Conservation (phyloP, 78 protist genomes). For the Creolimax fragrantissima region DNA sequence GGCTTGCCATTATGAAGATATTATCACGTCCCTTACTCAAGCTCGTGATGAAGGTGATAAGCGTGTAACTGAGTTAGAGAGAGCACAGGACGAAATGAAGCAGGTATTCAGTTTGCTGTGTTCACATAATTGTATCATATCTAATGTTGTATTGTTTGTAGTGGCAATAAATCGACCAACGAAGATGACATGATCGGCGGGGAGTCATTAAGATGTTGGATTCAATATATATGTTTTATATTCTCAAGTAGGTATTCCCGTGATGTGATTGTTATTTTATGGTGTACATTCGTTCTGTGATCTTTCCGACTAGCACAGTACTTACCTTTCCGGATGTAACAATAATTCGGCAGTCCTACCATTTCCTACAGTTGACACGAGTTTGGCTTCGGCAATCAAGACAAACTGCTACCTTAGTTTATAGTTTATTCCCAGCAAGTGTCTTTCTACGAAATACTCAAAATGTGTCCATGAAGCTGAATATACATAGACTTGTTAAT, state of each 20-base stretch:
- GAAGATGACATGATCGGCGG: not conserved
- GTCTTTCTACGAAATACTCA: not conserved
- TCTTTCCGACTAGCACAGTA: no score
- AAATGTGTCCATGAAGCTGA: no score
- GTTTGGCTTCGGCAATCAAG: no score
- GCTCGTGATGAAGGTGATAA: not conserved
- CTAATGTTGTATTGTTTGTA: not conserved
- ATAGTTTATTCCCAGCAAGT: not conserved
- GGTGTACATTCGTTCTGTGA: no score
- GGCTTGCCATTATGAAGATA: not conserved
- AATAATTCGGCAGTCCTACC: no score
- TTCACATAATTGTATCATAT: not conserved
- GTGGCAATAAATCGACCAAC: not conserved
- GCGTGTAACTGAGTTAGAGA: not conserved
- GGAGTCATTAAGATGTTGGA: no score
- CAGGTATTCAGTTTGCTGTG: not conserved
- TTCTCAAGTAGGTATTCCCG: not conserved
- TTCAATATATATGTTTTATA: not conserved
- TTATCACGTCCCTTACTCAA: not conserved
- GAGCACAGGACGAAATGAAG: not conserved
- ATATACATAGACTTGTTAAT: no score
- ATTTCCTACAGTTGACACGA: no score
- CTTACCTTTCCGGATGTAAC: no score
- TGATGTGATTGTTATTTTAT: no score
- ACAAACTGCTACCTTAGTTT: no score